Percentiles rank a stretch among this genome's conserved stretches.
Evolutionary conservation across 768 basidiomycete genomes (phyloP).

Genomic region (Xerocomellus dryophilus): DNA sequence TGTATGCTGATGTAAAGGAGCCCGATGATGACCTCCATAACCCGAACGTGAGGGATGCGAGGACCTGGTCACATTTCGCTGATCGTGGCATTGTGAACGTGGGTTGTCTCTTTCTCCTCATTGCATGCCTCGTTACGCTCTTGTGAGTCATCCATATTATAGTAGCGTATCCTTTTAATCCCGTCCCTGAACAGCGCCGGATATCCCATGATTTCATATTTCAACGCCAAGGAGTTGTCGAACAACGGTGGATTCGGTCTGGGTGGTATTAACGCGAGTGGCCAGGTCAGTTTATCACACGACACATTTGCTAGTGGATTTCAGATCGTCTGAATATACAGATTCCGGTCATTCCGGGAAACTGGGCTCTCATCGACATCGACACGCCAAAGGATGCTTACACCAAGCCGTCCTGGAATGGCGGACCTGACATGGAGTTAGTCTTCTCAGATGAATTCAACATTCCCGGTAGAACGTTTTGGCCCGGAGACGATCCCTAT

Average conservation of each 20-base stretch:
- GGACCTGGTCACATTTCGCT: constrained; percentile 44
- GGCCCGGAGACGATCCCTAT: constrained; percentile 81
- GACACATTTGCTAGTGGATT: neutral
- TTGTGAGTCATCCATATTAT: constrained; percentile 47
- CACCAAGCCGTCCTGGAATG: constrained; percentile 51
- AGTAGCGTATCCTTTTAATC: neutral
- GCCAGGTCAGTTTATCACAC: constrained; percentile 48
- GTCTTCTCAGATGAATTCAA: constrained; percentile 86
- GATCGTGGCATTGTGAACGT: constrained; percentile 67
- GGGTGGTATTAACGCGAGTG: constrained; percentile 72
- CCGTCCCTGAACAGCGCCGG: constrained; percentile 34
- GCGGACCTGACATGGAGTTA: constrained; percentile 53
- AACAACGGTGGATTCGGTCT: constrained; percentile 51
- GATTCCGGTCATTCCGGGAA: constrained; percentile 59
- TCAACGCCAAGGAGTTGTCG: constrained; percentile 27
- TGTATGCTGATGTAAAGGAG: constrained; percentile 55
- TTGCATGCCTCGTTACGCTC: constrained; percentile 45
- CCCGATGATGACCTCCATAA: constrained; percentile 74
- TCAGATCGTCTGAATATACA: constrained; percentile 3
- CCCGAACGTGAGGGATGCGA: constrained; percentile 42
- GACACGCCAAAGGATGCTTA: constrained; percentile 59
- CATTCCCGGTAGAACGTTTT: constrained; percentile 69
- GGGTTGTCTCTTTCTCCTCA: constrained; percentile 62
- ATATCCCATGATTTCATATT: constrained; percentile 42
- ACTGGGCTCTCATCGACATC: constrained; percentile 55